Evolutionary conservation across 192 early-diverging fungal species (phyloP).

Genomic region (Lunasporangiospora selenospora): DNA sequence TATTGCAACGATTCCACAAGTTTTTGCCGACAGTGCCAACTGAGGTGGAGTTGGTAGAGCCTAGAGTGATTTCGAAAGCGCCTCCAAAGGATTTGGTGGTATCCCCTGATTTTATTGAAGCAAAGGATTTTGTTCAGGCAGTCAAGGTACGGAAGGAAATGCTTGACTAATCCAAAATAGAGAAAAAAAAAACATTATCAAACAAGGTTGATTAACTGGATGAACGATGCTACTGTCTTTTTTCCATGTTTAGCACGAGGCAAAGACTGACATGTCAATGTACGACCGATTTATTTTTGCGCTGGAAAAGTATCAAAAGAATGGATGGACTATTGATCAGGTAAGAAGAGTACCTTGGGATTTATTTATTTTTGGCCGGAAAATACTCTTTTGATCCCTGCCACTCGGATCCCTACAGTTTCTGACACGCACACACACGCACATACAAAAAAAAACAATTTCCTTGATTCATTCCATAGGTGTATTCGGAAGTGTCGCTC

Average conservation of each 20-base stretch:
- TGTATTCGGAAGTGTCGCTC: slow-evolving; percentile 46
- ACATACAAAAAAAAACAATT: too few species aligned
- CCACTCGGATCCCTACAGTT: neutral
- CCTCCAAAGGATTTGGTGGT: slow-evolving; percentile 45
- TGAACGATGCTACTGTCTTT: too few species aligned
- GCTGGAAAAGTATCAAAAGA: slow-evolving; percentile 42
- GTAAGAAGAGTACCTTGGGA: slow-evolving; percentile 8
- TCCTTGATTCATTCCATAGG: slow-evolving; percentile 23
- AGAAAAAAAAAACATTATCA: too few species aligned
- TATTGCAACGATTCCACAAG: slow-evolving; percentile 38
- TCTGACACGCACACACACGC: too few species aligned
- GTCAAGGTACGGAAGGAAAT: too few species aligned
- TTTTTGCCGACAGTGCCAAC: slow-evolving; percentile 25
- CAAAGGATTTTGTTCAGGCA: slow-evolving; percentile 46
- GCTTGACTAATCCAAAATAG: too few species aligned
- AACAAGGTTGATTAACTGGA: too few species aligned
- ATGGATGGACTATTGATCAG: slow-evolving; percentile 48
- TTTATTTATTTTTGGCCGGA: too few species aligned
- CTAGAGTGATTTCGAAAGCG: slow-evolving; percentile 38
- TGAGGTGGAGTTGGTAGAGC: slow-evolving; percentile 27
- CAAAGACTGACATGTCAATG: slow-evolving; percentile 43
- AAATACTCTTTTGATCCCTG: neutral
- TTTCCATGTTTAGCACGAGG: slow-evolving; percentile 35
- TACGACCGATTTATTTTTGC: slow-evolving; percentile 47
- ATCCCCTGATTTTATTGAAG: slow-evolving; percentile 45